These are phyloP conservation scores for Isatis lusitanica DNA, from an alignment of 441 rosid genomes.

Conservation along the genomic window DNA sequence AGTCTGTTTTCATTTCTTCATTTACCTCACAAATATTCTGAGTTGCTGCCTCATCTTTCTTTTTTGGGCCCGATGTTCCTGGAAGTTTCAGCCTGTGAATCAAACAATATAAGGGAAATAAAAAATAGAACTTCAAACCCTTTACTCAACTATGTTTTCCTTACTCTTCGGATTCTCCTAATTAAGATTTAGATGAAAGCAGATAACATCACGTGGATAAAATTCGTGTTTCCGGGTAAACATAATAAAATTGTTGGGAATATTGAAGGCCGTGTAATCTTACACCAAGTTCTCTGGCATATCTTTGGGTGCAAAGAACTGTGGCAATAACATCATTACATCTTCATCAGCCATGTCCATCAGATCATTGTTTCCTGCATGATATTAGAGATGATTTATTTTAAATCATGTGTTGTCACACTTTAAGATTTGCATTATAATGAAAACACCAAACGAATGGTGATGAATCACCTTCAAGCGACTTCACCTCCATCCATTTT, in stretches of 20 bases:
- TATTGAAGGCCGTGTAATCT: slow-evolving; percentile 36
- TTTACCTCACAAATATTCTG: slow-evolving; percentile 60
- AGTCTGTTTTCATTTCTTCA: neutral
- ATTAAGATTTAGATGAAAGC: slow-evolving; percentile 13
- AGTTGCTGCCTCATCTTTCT: slow-evolving; percentile 54
- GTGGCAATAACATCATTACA: slow-evolving; percentile 81
- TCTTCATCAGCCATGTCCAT: slow-evolving; percentile 80
- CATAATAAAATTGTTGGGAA: neutral
- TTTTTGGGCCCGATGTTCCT: slow-evolving; percentile 49
- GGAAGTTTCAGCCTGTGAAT: slow-evolving; percentile 73
- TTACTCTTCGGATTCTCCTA: too few species aligned
- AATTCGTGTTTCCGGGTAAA: neutral
- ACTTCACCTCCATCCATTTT: slow-evolving; percentile 59
- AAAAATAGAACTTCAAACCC: slow-evolving; percentile 1
- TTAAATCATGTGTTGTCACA: neutral
- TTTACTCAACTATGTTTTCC: neutral
- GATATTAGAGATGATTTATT: neutral
- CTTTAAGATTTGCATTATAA: neutral
- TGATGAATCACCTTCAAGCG: slow-evolving; percentile 48
- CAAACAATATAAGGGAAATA: neutral
- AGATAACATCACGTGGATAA: neutral
- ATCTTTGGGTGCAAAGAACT: slow-evolving; percentile 82
- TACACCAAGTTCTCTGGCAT: slow-evolving; percentile 76
- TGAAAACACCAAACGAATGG: slow-evolving; percentile 6
- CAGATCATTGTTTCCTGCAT: slow-evolving; percentile 56